Percentiles rank a stretch among this genome's conserved stretches.
Evolutionary conservation across 2,329 filamentous ascomycete species (phyloP).

Genomic region (Orbilia quercus): DNA sequence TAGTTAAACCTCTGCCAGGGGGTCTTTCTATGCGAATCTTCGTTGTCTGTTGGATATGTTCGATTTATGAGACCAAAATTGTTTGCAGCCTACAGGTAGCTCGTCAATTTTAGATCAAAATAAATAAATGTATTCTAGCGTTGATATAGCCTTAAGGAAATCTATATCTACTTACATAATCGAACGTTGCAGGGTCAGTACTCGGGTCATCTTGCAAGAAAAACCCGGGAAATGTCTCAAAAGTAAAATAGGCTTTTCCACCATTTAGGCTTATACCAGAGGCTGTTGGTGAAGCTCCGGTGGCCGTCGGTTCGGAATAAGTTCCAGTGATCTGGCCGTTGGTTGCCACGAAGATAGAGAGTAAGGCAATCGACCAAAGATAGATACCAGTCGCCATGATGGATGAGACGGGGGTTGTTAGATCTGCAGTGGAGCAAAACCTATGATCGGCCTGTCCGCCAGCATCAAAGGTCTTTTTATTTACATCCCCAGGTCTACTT

Average conservation of each 20-base stretch:
- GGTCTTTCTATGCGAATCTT: conserved; percentile 64
- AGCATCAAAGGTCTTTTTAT: background rate
- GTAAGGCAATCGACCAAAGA: conserved; percentile 18
- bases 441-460: background rate
- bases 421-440: background rate
- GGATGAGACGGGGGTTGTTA: conserved; percentile 7
- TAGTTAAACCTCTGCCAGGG: conserved; percentile 74
- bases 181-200: conserved; percentile 71
- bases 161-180: conserved; percentile 69
- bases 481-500: background rate
- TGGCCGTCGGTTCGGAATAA: conserved; percentile 36
- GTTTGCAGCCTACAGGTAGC: conserved; percentile 65
- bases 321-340: conserved; percentile 4
- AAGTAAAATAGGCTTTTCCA: conserved; percentile 44
- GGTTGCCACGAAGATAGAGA: conserved; percentile 11
- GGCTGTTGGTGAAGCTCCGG: conserved; percentile 26
- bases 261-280: conserved; percentile 41
- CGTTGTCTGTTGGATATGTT: conserved; percentile 70
- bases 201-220: conserved; percentile 73
- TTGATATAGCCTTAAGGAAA: no score
- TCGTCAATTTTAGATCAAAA: no score
- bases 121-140: no score
- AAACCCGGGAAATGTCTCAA: conserved; percentile 69
- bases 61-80: conserved; percentile 76
- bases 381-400: conserved; percentile 25